phyloP scores from a whole-genome alignment of 495 filamentous ascomycete genomes.

The Evansstolkia leycettana region DNA sequence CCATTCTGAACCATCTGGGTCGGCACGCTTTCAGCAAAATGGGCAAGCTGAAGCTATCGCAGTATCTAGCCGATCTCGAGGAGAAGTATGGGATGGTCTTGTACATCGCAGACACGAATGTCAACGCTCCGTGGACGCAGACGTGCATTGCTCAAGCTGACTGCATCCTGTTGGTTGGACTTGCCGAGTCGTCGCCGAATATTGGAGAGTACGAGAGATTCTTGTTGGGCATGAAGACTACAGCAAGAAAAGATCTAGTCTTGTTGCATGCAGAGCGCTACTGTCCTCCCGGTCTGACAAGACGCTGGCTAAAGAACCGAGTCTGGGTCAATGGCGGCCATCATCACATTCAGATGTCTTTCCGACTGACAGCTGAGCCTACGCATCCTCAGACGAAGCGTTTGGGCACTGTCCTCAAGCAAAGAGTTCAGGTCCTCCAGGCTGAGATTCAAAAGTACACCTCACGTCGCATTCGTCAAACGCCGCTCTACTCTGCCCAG shows the following conservation, averaged over 20 bases:
- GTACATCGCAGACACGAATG: conserved; percentile 94
- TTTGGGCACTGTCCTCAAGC: conserved; percentile 76
- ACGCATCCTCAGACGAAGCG: conserved; percentile 65
- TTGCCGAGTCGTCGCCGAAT: conserved; percentile 78
- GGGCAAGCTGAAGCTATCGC: conserved; percentile 91
- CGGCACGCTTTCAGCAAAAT: conserved; percentile 94
- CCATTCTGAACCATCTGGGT: conserved; percentile 87
- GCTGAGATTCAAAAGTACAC: conserved; percentile 98
- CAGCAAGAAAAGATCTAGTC: conserved; percentile 86
- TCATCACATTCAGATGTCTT: conserved; percentile 95
- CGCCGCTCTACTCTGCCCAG: conserved; percentile 80
- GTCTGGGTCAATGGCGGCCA: conserved; percentile 99
- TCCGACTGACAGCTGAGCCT: conserved; percentile 63
- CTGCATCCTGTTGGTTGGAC: conserved; percentile 81
- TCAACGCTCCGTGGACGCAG: conserved; percentile 95
- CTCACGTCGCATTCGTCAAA: conserved; percentile 69
- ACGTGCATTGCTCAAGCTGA: conserved; percentile 96
- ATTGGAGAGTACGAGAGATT: conserved; percentile 97
- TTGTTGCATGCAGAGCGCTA: conserved; percentile 89
- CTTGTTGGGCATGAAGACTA: conserved; percentile 92
- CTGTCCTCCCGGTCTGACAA: conserved; percentile 68
- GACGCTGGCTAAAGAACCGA: conserved; percentile 84
- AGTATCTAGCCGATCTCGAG: conserved; percentile 92
- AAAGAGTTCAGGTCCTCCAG: conserved; percentile 86
- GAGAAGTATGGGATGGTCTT: conserved; percentile 94